Conservation (phyloP, 1,139 yeast genomes). For the Saccharomyces hybrid region DNA sequence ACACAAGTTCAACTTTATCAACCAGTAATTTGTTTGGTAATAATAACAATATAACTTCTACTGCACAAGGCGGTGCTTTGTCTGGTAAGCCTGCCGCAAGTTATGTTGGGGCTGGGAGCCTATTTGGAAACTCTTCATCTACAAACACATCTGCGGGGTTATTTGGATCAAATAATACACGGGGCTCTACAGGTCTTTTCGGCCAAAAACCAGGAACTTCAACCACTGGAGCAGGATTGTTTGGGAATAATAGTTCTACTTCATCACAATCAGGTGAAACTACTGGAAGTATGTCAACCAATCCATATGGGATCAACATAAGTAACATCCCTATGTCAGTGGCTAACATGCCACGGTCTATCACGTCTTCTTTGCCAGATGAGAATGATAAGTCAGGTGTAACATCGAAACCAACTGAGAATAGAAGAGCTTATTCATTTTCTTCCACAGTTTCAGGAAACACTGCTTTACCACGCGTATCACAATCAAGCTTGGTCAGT, state of each 20-base stretch:
- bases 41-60: background rate
- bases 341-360: conserved; percentile 35
- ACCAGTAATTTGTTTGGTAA: conserved; percentile 13
- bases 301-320: conserved; percentile 30
- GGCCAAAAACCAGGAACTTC: background rate
- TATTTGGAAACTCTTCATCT: conserved; percentile 9
- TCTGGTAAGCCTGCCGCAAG: conserved; percentile 12
- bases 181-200: conserved; percentile 2
- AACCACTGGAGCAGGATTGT: conserved; percentile 4
- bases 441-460: conserved; percentile 14
- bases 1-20: background rate
- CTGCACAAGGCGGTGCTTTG: conserved; percentile 8
- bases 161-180: conserved; percentile 8
- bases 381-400: background rate
- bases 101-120: conserved; percentile 1
- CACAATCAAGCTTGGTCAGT: conserved; percentile 31
- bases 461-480: conserved; percentile 8
- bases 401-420: background rate
- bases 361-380: conserved; percentile 18
- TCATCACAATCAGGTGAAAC: background rate
- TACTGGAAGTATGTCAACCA: conserved; percentile 6
- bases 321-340: conserved; percentile 21
- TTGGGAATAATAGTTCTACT: conserved; percentile 5
- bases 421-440: conserved; percentile 20
- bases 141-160: conserved; percentile 7